Evolutionary conservation across 2,329 filamentous ascomycete species (phyloP).

Genomic region (Ceratocystis ficicola): DNA sequence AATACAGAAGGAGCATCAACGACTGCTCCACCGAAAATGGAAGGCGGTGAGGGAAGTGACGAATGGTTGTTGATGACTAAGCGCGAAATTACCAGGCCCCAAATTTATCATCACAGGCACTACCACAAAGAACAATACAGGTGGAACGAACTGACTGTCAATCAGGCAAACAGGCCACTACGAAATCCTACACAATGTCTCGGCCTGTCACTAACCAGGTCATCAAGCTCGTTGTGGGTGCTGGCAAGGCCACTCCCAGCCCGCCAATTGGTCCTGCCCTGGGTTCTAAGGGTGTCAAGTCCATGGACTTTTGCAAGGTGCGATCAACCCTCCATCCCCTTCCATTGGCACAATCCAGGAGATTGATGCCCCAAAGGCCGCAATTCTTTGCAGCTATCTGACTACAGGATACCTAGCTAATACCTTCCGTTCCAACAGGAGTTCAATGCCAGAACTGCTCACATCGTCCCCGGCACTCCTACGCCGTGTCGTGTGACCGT

Average conservation of each 20-base stretch:
- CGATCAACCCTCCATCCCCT: conserved; percentile 19
- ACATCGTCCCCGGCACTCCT: conserved; percentile 70
- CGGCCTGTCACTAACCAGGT: conserved; percentile 52
- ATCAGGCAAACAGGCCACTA: neutral
- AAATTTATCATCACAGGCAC: conserved; percentile 19
- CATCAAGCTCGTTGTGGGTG: conserved; percentile 95
- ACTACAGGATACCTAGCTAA: neutral
- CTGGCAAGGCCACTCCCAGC: conserved; percentile 86
- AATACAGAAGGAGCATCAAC: neutral
- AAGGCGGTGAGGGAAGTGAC: conserved; percentile 16
- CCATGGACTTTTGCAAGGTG: conserved; percentile 99
- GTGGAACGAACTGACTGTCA: neutral
- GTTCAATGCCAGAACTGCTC: conserved; percentile 87
- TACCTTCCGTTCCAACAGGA: conserved; percentile 48
- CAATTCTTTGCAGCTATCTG: neutral
- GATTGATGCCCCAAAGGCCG: neutral
- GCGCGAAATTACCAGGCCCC: neutral
- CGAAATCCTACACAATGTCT: conserved; percentile 36
- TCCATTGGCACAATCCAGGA: neutral
- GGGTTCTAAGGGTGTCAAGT: conserved; percentile 95
- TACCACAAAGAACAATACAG: neutral
- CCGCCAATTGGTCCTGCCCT: conserved; percentile 92
- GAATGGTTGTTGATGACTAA: conserved; percentile 16
- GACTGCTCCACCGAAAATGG: conserved; percentile 1
- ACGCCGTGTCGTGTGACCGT: conserved; percentile 85